Conservation (phyloP, 2,329 filamentous ascomycete species). For the Monosporascus sp. region DNA sequence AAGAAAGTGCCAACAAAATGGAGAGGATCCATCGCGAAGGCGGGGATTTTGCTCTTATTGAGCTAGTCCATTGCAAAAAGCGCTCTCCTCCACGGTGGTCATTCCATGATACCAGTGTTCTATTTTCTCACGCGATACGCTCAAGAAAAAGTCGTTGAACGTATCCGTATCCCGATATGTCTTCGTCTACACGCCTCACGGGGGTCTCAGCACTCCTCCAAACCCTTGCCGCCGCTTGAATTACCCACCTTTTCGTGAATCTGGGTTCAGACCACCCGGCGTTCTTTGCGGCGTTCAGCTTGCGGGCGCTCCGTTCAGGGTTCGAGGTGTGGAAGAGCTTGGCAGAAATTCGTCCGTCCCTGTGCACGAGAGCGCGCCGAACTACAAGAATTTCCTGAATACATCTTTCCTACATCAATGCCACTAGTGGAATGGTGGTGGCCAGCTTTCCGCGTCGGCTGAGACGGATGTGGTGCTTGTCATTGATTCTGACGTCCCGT, state of each 20-base stretch:
- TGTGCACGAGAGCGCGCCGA: constrained; percentile 42
- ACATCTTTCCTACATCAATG: constrained; percentile 13
- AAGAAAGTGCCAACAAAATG: no score
- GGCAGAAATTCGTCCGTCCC: constrained; percentile 25
- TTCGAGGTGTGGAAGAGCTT: no score
- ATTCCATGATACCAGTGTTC: no score
- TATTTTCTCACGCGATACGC: no score
- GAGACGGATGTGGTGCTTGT: constrained; percentile 61
- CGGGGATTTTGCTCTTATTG: background rate
- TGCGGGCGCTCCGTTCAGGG: no score
- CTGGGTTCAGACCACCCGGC: constrained; percentile 43
- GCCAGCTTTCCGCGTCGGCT: constrained; percentile 35
- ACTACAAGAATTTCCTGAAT: constrained; percentile 35
- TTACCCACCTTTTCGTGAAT: constrained; percentile 48
- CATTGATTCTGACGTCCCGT: constrained; percentile 62
- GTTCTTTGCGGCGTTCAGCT: constrained; percentile 23
- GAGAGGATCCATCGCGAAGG: background rate
- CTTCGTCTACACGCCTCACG: constrained; percentile 35
- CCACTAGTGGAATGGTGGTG: constrained; percentile 14
- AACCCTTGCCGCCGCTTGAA: constrained; percentile 54
- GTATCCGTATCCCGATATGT: background rate
- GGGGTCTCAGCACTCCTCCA: constrained; percentile 64
- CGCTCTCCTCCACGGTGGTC: no score
- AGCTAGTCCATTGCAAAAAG: background rate
- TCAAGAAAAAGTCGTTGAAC: no score